Conservation (phyloP, 805 yeast species). For the Komagataella pseudopastoris region DNA sequence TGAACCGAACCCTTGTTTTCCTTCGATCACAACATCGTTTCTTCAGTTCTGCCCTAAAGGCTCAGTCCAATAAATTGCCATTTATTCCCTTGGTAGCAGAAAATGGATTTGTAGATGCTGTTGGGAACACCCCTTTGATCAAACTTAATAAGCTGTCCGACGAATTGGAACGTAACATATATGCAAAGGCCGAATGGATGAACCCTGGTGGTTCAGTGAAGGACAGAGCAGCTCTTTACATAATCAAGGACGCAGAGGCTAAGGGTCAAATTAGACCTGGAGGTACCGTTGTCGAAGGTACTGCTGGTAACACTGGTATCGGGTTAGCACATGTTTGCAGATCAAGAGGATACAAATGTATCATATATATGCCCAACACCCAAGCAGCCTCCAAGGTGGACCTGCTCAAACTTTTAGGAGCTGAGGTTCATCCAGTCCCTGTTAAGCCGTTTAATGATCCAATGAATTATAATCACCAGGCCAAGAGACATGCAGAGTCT, state of each 20-base stretch:
- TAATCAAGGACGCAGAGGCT: slow-evolving; percentile 67
- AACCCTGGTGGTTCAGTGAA: slow-evolving; percentile 92
- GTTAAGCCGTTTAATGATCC: slow-evolving; percentile 78
- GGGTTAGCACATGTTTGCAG: slow-evolving; percentile 77
- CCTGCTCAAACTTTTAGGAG: slow-evolving; percentile 62
- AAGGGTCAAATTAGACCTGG: slow-evolving; percentile 55
- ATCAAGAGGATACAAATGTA: slow-evolving; percentile 70
- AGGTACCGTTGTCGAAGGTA: slow-evolving; percentile 84
- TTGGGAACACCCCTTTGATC: slow-evolving; percentile 87
- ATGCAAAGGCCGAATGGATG: slow-evolving; percentile 85
- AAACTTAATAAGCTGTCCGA: slow-evolving; percentile 42
- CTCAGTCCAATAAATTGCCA: slow-evolving; percentile 15
- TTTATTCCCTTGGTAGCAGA: slow-evolving; percentile 55
- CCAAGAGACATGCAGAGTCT: slow-evolving; percentile 68
- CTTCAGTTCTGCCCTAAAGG: not conserved
- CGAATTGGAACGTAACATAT: slow-evolving; percentile 57
- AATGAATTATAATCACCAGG: slow-evolving; percentile 76
- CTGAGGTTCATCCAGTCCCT: slow-evolving; percentile 81
- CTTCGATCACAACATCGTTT: not conserved
- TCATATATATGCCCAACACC: slow-evolving; percentile 86
- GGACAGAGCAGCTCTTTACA: slow-evolving; percentile 76
- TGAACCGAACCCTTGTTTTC: not conserved
- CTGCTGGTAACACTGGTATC: slow-evolving; percentile 95
- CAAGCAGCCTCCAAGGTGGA: slow-evolving; percentile 74
- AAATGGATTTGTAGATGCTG: slow-evolving; percentile 65